Conservation (phyloP, 2,329 filamentous ascomycete species). For the Fusarium fujikuroi region DNA sequence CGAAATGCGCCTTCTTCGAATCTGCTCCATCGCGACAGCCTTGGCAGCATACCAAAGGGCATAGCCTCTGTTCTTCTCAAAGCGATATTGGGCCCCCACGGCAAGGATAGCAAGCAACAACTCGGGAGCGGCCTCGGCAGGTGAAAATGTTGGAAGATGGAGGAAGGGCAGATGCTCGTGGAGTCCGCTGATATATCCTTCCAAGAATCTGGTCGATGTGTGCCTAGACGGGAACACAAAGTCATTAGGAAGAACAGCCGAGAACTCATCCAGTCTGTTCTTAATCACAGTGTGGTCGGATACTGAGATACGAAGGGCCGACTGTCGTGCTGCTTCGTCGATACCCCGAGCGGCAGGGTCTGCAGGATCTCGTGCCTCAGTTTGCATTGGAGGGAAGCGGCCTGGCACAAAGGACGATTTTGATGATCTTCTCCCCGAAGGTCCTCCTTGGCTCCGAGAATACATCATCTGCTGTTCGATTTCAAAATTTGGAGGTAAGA, state of each 20-base stretch:
- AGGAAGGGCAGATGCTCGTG: conserved; percentile 68
- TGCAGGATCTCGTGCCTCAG: conserved; percentile 59
- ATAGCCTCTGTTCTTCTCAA: conserved; percentile 68
- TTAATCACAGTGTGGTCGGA: conserved; percentile 66
- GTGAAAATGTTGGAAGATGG: conserved; percentile 73
- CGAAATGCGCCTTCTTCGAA: conserved; percentile 65
- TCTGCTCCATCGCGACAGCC: conserved; percentile 67
- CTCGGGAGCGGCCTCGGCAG: conserved; percentile 73
- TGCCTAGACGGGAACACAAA: conserved; percentile 77
- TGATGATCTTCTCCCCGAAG: conserved; percentile 54
- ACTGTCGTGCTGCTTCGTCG: conserved; percentile 48
- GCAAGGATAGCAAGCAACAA: conserved; percentile 74
- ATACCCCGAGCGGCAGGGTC: conserved; percentile 41
- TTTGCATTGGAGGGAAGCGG: conserved; percentile 64
- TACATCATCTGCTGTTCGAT: conserved; percentile 64
- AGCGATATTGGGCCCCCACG: conserved; percentile 74
- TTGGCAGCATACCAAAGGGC: conserved; percentile 71
- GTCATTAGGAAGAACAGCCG: conserved; percentile 66
- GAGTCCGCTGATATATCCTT: conserved; percentile 76
- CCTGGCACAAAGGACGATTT: conserved; percentile 65
- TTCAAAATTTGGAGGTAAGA: conserved; percentile 65
- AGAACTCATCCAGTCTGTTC: conserved; percentile 70
- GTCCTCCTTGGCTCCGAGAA: conserved; percentile 56
- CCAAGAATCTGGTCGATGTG: conserved; percentile 74
- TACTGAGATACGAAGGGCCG: conserved; percentile 62